A percentile compares a stretch with the other conserved stretches of the same genome.
phyloP scores from a whole-genome alignment of 2,329 filamentous ascomycete species.

The Stachybotrys chlorohalonatus region DNA sequence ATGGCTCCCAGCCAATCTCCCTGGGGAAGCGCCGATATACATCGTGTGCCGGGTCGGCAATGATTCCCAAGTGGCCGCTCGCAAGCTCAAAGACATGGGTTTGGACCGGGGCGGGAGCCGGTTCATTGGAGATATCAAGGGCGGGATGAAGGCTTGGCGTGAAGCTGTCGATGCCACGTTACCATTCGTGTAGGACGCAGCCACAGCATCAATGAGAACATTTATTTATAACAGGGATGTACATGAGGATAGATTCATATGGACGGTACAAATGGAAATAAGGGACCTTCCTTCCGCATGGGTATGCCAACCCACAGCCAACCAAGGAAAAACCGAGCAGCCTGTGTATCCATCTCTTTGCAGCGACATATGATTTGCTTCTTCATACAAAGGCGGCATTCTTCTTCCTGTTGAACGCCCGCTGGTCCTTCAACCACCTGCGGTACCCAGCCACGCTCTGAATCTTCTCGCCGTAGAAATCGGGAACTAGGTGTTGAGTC shows the following conservation, averaged over 20 bases:
- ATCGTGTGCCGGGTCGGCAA: constrained; percentile 68
- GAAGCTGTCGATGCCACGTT: constrained; percentile 51
- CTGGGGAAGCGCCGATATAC: constrained; percentile 48
- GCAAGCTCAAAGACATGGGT: constrained; percentile 54
- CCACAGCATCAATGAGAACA: background rate
- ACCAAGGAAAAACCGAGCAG: background rate
- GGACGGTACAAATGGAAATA: constrained; percentile 10
- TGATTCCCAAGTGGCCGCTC: constrained; percentile 64
- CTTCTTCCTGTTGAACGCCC: constrained; percentile 95
- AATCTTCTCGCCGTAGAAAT: constrained; percentile 99
- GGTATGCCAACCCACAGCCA: constrained; percentile 12
- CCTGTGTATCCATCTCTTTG: background rate
- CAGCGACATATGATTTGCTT: background rate
- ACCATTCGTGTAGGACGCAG: constrained; percentile 17
- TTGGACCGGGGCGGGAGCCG: constrained; percentile 41
- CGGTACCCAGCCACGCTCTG: constrained; percentile 85
- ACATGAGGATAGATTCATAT: background rate
- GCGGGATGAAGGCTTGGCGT: constrained; percentile 67
- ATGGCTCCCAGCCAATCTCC: constrained; percentile 30
- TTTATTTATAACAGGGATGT: background rate
- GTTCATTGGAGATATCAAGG: constrained; percentile 61
- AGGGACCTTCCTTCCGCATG: constrained; percentile 7
- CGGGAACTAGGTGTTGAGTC: constrained; percentile 51
- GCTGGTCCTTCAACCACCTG: constrained; percentile 94
- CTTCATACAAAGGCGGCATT: constrained; percentile 53